Conservation (phyloP, 2,329 filamentous ascomycete genomes). For the Phaeoacremonium minimum region DNA sequence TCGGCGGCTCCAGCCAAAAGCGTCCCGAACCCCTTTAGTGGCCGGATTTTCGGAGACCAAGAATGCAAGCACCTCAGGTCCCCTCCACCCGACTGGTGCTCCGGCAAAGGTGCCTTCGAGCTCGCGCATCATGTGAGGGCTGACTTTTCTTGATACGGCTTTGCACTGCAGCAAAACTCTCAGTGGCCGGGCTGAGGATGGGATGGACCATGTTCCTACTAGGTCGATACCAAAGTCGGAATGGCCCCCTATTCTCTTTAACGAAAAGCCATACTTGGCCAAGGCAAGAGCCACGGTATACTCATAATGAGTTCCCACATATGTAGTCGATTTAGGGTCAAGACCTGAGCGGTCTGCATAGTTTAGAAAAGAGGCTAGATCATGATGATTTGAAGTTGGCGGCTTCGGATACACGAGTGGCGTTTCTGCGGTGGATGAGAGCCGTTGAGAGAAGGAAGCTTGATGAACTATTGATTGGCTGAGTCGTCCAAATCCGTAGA, state of each 20-base stretch:
- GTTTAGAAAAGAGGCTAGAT: slow-evolving; percentile 59
- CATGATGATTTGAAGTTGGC: slow-evolving; percentile 50
- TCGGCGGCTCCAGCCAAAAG: slow-evolving; percentile 60
- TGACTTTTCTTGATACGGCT: slow-evolving; percentile 42
- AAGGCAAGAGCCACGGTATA: slow-evolving; percentile 61
- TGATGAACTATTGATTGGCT: neutral
- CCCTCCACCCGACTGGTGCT: slow-evolving; percentile 70
- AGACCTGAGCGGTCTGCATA: slow-evolving; percentile 57
- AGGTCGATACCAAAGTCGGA: slow-evolving; percentile 73
- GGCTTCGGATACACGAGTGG: slow-evolving; percentile 39
- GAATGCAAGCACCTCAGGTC: slow-evolving; percentile 61
- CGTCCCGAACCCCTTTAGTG: slow-evolving; percentile 74
- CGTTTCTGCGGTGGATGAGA: slow-evolving; percentile 3
- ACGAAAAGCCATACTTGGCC: slow-evolving; percentile 55
- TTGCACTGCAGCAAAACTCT: slow-evolving; percentile 67
- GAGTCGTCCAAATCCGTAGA: too few relatives aligned
- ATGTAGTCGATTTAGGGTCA: slow-evolving; percentile 52
- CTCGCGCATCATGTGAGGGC: slow-evolving; percentile 65
- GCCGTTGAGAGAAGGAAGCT: neutral
- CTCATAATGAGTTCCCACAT: slow-evolving; percentile 73
- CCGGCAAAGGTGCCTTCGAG: slow-evolving; percentile 73
- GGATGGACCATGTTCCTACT: slow-evolving; percentile 64
- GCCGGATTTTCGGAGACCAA: slow-evolving; percentile 66
- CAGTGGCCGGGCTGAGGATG: slow-evolving; percentile 32
- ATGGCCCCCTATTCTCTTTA: slow-evolving; percentile 61